phyloP scores from a whole-genome alignment of 495 filamentous ascomycete genomes.

The Daldinia decipiens region DNA sequence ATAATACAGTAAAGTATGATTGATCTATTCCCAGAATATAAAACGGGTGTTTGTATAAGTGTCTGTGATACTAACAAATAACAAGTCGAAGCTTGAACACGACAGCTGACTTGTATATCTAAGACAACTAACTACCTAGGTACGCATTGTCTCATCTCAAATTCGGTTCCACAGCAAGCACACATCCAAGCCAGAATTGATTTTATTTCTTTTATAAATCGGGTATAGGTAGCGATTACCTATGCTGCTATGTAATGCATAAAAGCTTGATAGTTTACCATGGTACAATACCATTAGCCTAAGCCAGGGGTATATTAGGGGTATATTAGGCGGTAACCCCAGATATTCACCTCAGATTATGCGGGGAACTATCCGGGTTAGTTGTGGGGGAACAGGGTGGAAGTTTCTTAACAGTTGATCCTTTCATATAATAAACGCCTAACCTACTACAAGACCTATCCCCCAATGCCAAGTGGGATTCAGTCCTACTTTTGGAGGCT shows the following conservation, averaged over 20 bases:
- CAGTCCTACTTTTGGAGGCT: slow-evolving; percentile 4
- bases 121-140: no score
- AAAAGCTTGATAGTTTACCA: background rate
- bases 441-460: slow-evolving; percentile 1
- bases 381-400: slow-evolving; percentile 13
- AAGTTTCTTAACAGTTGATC: background rate
- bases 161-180: no score
- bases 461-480: slow-evolving; percentile 11
- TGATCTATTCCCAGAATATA: background rate
- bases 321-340: slow-evolving; percentile 18
- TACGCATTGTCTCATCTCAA: no score
- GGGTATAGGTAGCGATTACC: no score
- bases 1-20: background rate
- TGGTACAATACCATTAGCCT: slow-evolving; percentile 7
- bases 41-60: background rate
- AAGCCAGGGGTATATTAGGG: slow-evolving; percentile 14
- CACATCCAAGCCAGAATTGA: background rate
- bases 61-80: background rate
- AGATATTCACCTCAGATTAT: slow-evolving; percentile 11
- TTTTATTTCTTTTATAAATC: background rate
- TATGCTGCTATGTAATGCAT: no score
- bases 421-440: background rate
- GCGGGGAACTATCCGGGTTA: slow-evolving; percentile 24
- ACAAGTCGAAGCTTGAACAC: background rate
- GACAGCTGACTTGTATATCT: no score